Evolutionary conservation across 331 rosid genomes (phyloP).

Genomic region (Dryas integrifolia): DNA sequence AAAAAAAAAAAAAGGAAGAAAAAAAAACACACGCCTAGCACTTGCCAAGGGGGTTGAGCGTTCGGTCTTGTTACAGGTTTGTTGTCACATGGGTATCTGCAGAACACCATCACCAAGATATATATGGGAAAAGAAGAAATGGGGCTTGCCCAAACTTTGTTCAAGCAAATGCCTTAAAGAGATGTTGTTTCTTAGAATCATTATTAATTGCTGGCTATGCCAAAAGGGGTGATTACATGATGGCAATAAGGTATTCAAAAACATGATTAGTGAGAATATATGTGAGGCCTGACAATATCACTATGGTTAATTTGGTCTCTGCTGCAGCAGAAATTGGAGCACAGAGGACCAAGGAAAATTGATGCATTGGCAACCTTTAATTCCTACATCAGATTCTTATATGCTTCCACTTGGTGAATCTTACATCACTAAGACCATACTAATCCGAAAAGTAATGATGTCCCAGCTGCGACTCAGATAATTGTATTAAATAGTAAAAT

Average conservation of each 20-base stretch:
- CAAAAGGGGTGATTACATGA: slow-evolving; percentile 35
- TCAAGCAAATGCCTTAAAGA: slow-evolving; percentile 46
- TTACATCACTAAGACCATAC: no score
- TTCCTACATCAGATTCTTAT: background rate
- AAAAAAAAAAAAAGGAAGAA: no score
- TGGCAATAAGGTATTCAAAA: slow-evolving; percentile 27
- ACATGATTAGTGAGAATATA: slow-evolving; percentile 31
- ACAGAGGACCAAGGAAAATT: slow-evolving; percentile 45
- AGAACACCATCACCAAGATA: slow-evolving; percentile 37
- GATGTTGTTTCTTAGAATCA: slow-evolving; percentile 57
- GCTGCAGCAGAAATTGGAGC: slow-evolving; percentile 51
- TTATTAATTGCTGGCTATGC: slow-evolving; percentile 47
- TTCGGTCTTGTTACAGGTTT: slow-evolving; percentile 34
- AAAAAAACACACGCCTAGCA: no score
- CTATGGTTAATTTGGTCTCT: slow-evolving; percentile 44
- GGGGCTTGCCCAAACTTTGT: slow-evolving; percentile 31
- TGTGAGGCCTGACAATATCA: slow-evolving; percentile 40
- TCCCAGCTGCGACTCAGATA: no score
- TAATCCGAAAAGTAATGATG: no score
- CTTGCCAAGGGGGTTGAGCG: no score
- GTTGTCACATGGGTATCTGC: slow-evolving; percentile 38
- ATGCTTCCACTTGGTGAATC: background rate
- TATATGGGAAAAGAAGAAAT: slow-evolving; percentile 38
- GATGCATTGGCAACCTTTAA: slow-evolving; percentile 33
- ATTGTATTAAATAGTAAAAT: no score